These are phyloP conservation scores for Linderniella brevidens DNA, from an alignment of 257 asterid genomes.

Conservation along the genomic window DNA sequence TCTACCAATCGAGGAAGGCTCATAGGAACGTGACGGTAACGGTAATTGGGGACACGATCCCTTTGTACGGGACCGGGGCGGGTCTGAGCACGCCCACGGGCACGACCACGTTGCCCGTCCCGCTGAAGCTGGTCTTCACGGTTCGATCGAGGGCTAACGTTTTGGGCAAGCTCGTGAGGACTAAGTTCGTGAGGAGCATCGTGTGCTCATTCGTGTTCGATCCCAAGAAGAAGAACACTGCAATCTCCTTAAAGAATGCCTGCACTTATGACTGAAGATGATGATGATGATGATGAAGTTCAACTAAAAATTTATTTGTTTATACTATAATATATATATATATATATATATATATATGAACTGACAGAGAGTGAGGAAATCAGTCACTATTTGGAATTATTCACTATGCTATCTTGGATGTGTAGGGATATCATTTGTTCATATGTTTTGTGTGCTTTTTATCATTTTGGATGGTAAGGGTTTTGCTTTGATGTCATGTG, in stretches of 20 bases:
- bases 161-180: conserved; percentile 70
- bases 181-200: conserved; percentile 50
- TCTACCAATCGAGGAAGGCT: conserved; percentile 55
- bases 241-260: conserved; percentile 39
- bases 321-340: no score
- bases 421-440: no score
- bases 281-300: no score
- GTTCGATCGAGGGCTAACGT: conserved; percentile 67
- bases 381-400: no score
- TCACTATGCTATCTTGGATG: no score
- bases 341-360: no score
- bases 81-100: conserved; percentile 53
- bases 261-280: conserved; percentile 38
- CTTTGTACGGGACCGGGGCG: conserved; percentile 74
- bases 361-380: no score
- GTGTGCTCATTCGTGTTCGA: conserved; percentile 37
- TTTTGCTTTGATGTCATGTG: no score
- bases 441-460: no score
- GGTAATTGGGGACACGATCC: conserved; percentile 58
- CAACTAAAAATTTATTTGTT: neutral
- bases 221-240: conserved; percentile 33
- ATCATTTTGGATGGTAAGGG: no score
- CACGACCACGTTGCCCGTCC: conserved; percentile 35
- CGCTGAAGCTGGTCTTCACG: conserved; percentile 36
- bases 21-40: conserved; percentile 29